These are phyloP conservation scores for Tetrapisispora taiwanensis DNA, from an alignment of 805 yeast species.

Conservation along the genomic window DNA sequence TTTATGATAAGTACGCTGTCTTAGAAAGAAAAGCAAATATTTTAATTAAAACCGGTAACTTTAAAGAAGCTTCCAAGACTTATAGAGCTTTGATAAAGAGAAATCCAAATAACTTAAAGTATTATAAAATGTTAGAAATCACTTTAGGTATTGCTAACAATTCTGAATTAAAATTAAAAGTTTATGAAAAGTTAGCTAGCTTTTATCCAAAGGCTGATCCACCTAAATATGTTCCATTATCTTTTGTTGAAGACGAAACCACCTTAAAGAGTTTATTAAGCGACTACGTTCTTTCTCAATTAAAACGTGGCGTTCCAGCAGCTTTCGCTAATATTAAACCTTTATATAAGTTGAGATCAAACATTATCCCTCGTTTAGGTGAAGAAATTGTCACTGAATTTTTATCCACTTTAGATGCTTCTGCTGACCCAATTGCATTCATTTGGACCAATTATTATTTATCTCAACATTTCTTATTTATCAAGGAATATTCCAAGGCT, in stretches of 20 bases:
- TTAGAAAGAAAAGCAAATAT: slow-evolving; percentile 60
- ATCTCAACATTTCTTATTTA: slow-evolving; percentile 62
- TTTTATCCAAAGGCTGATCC: slow-evolving; percentile 82
- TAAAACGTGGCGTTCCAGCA: slow-evolving; percentile 80
- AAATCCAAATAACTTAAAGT: slow-evolving; percentile 69
- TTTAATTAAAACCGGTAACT: slow-evolving; percentile 44
- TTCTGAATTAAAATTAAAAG: slow-evolving; percentile 39
- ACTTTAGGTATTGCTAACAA: slow-evolving; percentile 43
- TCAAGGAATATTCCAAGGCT: slow-evolving; percentile 47
- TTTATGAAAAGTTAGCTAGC: slow-evolving; percentile 54
- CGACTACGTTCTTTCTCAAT: slow-evolving; percentile 48
- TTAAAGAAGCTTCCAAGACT: slow-evolving; percentile 54
- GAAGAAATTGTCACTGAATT: slow-evolving; percentile 46
- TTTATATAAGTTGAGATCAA: slow-evolving; percentile 43
- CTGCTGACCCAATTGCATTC: slow-evolving; percentile 28
- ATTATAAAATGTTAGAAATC: slow-evolving; percentile 58
- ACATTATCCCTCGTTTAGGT: slow-evolving; percentile 33
- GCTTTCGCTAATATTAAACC: slow-evolving; percentile 81
- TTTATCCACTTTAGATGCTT: slow-evolving; percentile 25
- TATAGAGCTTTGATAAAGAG: slow-evolving; percentile 66
- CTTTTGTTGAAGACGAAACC: slow-evolving; percentile 48
- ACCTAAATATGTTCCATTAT: slow-evolving; percentile 66
- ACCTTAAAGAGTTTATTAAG: slow-evolving; percentile 36
- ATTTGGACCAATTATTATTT: slow-evolving; percentile 68
- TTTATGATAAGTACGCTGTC: slow-evolving; percentile 49